Evolutionary conservation across 2,329 filamentous ascomycete species (phyloP).

Genomic region (Ophiostoma sp.): DNA sequence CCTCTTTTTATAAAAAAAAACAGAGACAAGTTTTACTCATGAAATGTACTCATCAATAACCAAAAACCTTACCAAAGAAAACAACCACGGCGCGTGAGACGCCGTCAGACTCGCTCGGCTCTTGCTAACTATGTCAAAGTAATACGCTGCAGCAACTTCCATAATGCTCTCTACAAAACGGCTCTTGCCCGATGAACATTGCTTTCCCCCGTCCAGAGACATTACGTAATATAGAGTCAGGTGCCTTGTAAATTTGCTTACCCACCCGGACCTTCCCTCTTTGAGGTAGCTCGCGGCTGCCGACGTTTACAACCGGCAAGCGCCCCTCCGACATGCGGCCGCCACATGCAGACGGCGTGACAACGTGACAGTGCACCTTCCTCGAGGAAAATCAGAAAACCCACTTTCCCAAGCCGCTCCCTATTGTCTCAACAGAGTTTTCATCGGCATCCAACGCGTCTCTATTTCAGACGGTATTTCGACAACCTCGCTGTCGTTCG

Average conservation of each 20-base stretch:
- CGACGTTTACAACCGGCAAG: conserved; percentile 21
- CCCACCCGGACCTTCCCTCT: conserved; percentile 19
- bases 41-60: too few relatives aligned
- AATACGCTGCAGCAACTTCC: neutral
- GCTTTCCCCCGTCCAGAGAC: too few relatives aligned
- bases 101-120: neutral
- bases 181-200: too few relatives aligned
- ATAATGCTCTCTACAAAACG: neutral
- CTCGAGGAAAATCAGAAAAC: neutral
- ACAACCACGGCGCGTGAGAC: neutral
- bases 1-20: too few relatives aligned
- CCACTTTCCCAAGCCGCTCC: neutral
- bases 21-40: too few relatives aligned
- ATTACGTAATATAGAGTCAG: neutral
- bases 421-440: neutral
- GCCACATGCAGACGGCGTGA: neutral
- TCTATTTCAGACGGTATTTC: neutral
- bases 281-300: conserved; percentile 20
- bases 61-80: too few relatives aligned
- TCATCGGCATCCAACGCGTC: neutral
- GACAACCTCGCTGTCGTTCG: neutral
- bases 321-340: conserved; percentile 9
- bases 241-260: neutral
- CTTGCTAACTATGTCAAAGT: neutral
- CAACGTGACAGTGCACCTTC: conserved; percentile 3